Percentiles rank a stretch among this genome's conserved stretches.
Conservation (phyloP, 2,329 filamentous ascomycete genomes). For the Monosporascus sp. region DNA sequence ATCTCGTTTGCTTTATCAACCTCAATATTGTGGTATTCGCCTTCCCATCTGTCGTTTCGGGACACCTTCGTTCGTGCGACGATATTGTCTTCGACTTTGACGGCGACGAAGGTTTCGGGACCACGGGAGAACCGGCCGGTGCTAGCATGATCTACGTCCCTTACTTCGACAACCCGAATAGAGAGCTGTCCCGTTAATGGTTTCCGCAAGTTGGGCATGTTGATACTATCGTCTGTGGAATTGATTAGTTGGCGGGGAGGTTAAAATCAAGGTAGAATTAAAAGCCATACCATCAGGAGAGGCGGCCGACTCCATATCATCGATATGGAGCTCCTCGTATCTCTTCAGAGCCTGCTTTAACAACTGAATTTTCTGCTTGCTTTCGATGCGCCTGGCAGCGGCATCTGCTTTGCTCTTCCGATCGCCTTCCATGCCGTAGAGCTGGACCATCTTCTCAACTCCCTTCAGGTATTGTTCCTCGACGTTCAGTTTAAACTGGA, state of each 20-base stretch:
- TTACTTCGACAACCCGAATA: constrained; percentile 80
- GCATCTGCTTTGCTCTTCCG: constrained; percentile 93
- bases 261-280: background rate
- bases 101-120: constrained; percentile 89
- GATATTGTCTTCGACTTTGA: constrained; percentile 94
- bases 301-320: constrained; percentile 70
- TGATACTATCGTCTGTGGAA: constrained; percentile 82
- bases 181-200: constrained; percentile 88
- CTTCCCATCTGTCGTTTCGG: constrained; percentile 83
- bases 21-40: constrained; percentile 84
- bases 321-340: constrained; percentile 96
- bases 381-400: constrained; percentile 83
- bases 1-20: constrained; percentile 99
- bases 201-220: constrained; percentile 89
- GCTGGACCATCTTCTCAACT: constrained; percentile 97
- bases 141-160: constrained; percentile 89
- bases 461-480: constrained; percentile 99
- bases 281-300: constrained; percentile 66
- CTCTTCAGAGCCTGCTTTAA: constrained; percentile 92
- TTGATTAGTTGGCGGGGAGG: constrained; percentile 9
- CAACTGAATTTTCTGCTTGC: constrained; percentile 95
- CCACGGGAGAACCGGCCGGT: constrained; percentile 79
- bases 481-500: constrained; percentile 97
- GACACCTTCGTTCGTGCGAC: constrained; percentile 83
- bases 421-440: constrained; percentile 96